These are phyloP conservation scores for Planoprotostelium fungivorum DNA, from an alignment of 78 protist genomes.

Conservation along the genomic window DNA sequence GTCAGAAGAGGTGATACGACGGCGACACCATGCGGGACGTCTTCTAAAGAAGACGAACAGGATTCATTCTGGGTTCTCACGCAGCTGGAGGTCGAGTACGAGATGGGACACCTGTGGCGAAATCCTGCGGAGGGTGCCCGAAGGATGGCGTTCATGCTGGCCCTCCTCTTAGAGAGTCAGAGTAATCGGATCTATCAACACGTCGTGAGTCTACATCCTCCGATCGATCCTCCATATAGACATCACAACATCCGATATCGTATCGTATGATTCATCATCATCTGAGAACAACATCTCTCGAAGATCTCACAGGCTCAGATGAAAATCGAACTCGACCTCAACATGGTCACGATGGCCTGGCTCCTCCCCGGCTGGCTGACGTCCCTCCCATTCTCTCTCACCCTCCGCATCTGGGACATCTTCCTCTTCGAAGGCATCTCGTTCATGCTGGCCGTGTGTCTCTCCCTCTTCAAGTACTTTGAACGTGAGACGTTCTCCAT, in stretches of 20 bases:
- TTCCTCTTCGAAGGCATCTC: constrained; percentile 63
- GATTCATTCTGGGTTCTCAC: constrained; percentile 53
- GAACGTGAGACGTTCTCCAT: constrained; percentile 16
- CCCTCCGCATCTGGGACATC: constrained; percentile 69
- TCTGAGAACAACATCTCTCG: background rate
- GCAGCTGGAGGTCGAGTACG: constrained; percentile 40
- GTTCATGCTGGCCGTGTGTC: constrained; percentile 39
- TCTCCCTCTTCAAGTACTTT: constrained; percentile 34
- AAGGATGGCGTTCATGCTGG: constrained; percentile 23
- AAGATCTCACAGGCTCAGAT: background rate
- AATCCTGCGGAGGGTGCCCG: constrained; percentile 45
- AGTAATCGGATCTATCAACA: constrained; percentile 29
- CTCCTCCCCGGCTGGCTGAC: background rate
- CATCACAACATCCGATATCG: no score
- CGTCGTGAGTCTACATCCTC: constrained; percentile 12
- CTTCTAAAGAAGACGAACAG: background rate
- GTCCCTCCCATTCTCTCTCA: constrained; percentile 52
- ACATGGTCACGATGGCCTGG: background rate
- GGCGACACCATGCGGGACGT: no score
- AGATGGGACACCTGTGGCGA: constrained; percentile 46
- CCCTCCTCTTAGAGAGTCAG: constrained; percentile 11
- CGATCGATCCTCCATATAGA: no score
- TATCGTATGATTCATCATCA: no score
- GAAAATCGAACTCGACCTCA: background rate
- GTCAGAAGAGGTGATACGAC: constrained; percentile 46